Evolutionary conservation across 345 rosid species (phyloP).

Genomic region (Lumnitzera racemosa): DNA sequence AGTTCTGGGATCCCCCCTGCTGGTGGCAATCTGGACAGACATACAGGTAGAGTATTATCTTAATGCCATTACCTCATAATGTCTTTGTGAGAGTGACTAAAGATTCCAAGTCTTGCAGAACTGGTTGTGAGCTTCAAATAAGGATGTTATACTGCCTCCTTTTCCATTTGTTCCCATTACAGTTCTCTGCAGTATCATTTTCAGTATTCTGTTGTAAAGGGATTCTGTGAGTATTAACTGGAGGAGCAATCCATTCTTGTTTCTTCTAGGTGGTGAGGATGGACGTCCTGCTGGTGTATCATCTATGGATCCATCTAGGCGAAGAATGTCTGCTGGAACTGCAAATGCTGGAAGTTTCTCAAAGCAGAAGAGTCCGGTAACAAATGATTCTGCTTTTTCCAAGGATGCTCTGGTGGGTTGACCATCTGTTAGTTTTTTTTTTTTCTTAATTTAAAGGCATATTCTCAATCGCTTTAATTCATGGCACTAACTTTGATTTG

Average conservation of each 20-base stretch:
- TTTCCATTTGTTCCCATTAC: no score
- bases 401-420: conserved; percentile 54
- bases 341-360: conserved; percentile 49
- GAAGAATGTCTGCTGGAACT: conserved; percentile 61
- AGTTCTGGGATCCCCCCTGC: conserved; percentile 56
- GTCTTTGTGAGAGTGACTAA: no score
- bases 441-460: background rate
- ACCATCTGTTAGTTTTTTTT: background rate
- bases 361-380: conserved; percentile 56
- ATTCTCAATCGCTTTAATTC: no score
- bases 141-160: no score
- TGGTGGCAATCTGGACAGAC: conserved; percentile 42
- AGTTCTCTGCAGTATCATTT: no score
- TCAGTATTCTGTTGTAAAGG: no score
- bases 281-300: conserved; percentile 32
- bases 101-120: no score
- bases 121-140: no score
- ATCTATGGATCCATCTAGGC: conserved; percentile 60
- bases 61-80: background rate
- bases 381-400: conserved; percentile 38
- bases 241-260: background rate
- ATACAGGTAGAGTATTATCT: conserved; percentile 41
- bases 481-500: no score
- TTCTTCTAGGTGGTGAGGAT: conserved; percentile 57
- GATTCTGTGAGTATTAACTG: no score